phyloP scores from a whole-genome alignment of 2,329 filamentous ascomycete genomes.

The Talaromyces pinophilus region DNA sequence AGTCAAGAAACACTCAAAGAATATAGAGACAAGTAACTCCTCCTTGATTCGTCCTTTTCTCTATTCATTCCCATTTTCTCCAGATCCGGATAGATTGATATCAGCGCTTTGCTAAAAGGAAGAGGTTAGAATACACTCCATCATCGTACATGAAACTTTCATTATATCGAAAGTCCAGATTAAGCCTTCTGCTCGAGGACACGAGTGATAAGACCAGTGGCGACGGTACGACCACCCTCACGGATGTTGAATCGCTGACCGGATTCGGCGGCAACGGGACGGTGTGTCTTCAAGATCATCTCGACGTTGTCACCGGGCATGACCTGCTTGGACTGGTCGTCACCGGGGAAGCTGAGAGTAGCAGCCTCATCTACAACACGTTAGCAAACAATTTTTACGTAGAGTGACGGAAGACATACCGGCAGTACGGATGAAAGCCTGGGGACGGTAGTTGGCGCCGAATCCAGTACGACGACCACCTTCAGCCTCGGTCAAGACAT shows the following conservation, averaged over 20 bases:
- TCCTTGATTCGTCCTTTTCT: conserved; percentile 25
- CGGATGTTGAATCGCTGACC: conserved; percentile 98
- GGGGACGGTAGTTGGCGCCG: conserved; percentile 92
- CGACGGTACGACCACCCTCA: conserved; percentile 89
- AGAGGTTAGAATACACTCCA: conserved; percentile 11
- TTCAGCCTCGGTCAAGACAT: conserved; percentile 96
- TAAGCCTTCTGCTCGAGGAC: conserved; percentile 51
- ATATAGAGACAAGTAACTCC: conserved; percentile 21
- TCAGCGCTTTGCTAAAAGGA: conserved; percentile 35
- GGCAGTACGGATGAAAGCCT: conserved; percentile 93
- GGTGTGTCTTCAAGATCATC: conserved; percentile 85
- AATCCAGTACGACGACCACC: conserved; percentile 97
- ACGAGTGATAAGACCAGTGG: conserved; percentile 78
- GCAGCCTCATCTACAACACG: conserved; percentile 61
- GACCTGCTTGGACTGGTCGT: conserved; percentile 77
- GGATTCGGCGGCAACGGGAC: conserved; percentile 82
- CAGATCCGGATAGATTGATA: conserved; percentile 25
- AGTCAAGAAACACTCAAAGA: not conserved
- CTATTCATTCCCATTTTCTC: conserved; percentile 23
- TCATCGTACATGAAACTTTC: conserved; percentile 13
- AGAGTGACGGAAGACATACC: conserved; percentile 57
- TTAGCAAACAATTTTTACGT: not conserved
- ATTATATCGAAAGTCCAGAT: not conserved
- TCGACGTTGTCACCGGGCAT: conserved; percentile 99
- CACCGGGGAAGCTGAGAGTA: conserved; percentile 81